Conservation (phyloP, 108 stramenopile genomes). For the Aureococcus anophagefferens region DNA sequence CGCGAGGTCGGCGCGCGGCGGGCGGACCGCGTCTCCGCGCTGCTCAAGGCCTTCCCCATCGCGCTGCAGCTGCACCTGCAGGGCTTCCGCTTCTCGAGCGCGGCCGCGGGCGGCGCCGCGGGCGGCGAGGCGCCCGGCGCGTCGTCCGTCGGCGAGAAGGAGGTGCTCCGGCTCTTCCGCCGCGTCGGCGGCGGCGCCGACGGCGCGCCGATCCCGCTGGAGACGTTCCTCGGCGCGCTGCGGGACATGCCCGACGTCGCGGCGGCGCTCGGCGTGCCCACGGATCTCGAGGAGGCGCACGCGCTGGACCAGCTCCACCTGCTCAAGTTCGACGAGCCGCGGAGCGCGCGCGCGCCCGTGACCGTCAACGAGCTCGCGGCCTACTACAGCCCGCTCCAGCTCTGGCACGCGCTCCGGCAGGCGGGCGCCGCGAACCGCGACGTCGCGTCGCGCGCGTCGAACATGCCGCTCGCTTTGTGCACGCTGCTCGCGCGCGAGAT, state of each 20-base stretch:
- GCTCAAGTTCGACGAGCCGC: background rate
- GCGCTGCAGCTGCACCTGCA: conserved; percentile 36
- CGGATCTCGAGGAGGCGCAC: background rate
- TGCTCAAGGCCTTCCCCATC: conserved; percentile 29
- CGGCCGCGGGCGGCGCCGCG: conserved; percentile 1
- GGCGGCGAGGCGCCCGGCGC: conserved; percentile 24
- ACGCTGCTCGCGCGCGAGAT: conserved; percentile 44
- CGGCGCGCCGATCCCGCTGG: no score
- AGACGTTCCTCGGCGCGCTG: no score
- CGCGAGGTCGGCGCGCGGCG: conserved; percentile 45
- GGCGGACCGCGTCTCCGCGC: conserved; percentile 19
- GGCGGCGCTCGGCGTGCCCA: background rate
- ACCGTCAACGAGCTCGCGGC: conserved; percentile 22
- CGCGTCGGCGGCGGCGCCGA: conserved; percentile 1
- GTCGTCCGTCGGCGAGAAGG: conserved; percentile 32
- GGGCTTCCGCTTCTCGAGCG: background rate
- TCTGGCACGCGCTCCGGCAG: background rate
- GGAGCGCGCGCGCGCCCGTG: conserved; percentile 14
- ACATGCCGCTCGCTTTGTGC: conserved; percentile 4
- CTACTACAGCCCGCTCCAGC: conserved; percentile 20
- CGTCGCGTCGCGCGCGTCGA: background rate
- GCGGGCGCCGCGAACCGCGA: conserved; percentile 3
- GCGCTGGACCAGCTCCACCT: background rate
- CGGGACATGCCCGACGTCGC: background rate
- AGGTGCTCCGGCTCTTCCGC: conserved; percentile 6